Base-by-base conservation (phyloP, 1,139 yeast genomes). In the Taiozyma onychis region DNA sequence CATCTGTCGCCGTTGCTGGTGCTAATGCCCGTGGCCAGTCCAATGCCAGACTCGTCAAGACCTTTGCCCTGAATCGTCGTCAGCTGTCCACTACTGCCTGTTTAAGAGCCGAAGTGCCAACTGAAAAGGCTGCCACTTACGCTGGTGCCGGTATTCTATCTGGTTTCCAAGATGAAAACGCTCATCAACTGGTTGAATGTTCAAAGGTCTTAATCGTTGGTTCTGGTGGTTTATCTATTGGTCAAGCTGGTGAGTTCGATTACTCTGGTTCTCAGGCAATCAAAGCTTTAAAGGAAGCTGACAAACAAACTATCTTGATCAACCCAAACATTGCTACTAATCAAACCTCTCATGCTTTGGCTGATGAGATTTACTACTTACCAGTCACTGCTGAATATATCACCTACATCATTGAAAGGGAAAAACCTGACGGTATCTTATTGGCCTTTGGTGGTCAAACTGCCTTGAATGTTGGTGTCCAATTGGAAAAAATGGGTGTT, bases 191-290 rank as follows among this genome's bases (percentile, higher is more conserved):
- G 53, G 96, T 90, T 45, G 96, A 91, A 58, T 97, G 90, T 46
- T 77, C 84, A 54, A 88, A 89, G 62, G 98, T 93, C 22, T 79
- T 93, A 56, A 90, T 93, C 52, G 87, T 93, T 65, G 99, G 99
- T 24, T 91, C 98, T 5, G 99, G 99, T 65, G 99, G 99, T 45
- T 77, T 93, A 54, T 88, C 97, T 49, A 93, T 93, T 66, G 99
- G 99, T 51, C 99, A 93, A 72, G 99, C 99, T 45, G 99, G 99
- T 63, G 99, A 93, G 71, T 93, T 93, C 62, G 99, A 93, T 70
- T 93, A 93, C 72, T 88, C 97, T 41, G 98, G 98, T 53, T 90
- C 97, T 22, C 98, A 91, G 72, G 98, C 98, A 48, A 91, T 91
- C 67, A 91, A 91, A 71, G 99, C 99, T 10, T 75, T 93, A 63